phyloP scores from a whole-genome alignment of 2,329 filamentous ascomycete genomes.

The Fusarium siculi region DNA sequence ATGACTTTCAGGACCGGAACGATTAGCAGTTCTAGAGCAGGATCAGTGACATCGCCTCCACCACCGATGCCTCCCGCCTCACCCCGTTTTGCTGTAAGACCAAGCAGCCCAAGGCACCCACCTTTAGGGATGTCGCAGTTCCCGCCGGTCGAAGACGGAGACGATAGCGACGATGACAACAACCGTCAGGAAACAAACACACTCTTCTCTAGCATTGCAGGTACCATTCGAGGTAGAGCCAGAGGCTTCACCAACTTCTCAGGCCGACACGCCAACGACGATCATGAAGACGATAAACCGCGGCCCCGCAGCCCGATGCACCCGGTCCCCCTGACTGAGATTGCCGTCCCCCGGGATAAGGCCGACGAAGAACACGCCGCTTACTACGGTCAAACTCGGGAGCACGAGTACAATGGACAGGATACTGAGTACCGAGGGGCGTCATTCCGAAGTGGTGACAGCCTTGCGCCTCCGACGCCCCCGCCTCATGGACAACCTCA shows the following conservation, averaged over 20 bases:
- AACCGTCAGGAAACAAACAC: slow-evolving; percentile 61
- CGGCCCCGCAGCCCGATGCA: slow-evolving; percentile 67
- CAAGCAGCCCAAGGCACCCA: slow-evolving; percentile 46
- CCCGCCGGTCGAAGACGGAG: slow-evolving; percentile 71
- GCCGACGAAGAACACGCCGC: slow-evolving; percentile 54
- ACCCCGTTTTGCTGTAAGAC: slow-evolving; percentile 35
- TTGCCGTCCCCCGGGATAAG: slow-evolving; percentile 62
- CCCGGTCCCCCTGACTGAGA: slow-evolving; percentile 71
- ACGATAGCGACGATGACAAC: slow-evolving; percentile 58
- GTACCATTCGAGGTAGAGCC: slow-evolving; percentile 57
- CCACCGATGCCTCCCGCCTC: slow-evolving; percentile 42
- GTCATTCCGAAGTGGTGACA: slow-evolving; percentile 55
- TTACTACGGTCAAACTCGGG: slow-evolving; percentile 52
- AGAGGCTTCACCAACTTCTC: slow-evolving; percentile 50
- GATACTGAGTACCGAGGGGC: slow-evolving; percentile 63
- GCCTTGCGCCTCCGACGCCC: slow-evolving; percentile 68
- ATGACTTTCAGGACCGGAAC: slow-evolving; percentile 50
- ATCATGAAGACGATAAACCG: slow-evolving; percentile 54
- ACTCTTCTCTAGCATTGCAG: slow-evolving; percentile 66
- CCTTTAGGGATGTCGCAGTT: slow-evolving; percentile 86
- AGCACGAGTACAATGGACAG: slow-evolving; percentile 58
- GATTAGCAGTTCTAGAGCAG: slow-evolving; percentile 46
- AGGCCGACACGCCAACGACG: slow-evolving; percentile 46
- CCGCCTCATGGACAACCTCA: slow-evolving; percentile 70
- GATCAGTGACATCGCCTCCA: slow-evolving; percentile 44